Base-by-base conservation (phyloP, 2,329 filamentous ascomycete species). In the Akanthomyces lecanii region DNA sequence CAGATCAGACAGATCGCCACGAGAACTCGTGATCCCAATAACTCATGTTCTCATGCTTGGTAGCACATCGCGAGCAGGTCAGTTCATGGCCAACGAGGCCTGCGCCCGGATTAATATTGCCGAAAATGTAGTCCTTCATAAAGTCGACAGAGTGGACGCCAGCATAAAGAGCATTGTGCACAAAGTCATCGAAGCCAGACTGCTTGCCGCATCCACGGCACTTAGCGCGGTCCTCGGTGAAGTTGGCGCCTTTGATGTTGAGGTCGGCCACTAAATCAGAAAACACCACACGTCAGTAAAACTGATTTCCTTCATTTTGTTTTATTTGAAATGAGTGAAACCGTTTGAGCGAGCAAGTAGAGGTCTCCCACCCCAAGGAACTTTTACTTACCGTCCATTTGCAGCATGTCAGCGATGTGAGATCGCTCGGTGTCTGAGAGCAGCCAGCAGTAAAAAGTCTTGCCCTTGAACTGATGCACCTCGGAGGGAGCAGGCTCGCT, bases 151-250 rank as follows among this genome's bases (percentile, higher is more conserved):
- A 63, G 54, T 63, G 61, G 16, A 63, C 53, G 54, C 61, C 61
- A 5, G 45, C 53, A n/a, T n/a, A 63, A n/a, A 63, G 54, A 11
- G 61, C 61, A 16, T 63, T 63, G 54, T 63, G 61, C n/a, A 58
- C 61, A 28, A 63, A 52, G 30, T 63, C 61, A 16, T 63, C 61
- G n/a, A 63, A 12, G 45, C 61, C 61, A 2, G 61, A 63, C 36
- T 58, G 54, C 47, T 63, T 63, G 54, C 61, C 61, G 30, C 61
- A 63, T 2, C 48, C 54, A n/a, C 11, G 8, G 47, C 61, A 63
- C 61, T 63, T 18, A 36, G 54, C 38, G 18, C 61, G 61, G 36
- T 63, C 61, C 54, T 63, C 18, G n/a, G 44, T 25, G 12, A 63
- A 63, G 54, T 45, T 63, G 53, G 5, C 11, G 14, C 61, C 61